Evolutionary conservation across 805 yeast species (phyloP).

Genomic region (Pachysolen tannophilus): DNA sequence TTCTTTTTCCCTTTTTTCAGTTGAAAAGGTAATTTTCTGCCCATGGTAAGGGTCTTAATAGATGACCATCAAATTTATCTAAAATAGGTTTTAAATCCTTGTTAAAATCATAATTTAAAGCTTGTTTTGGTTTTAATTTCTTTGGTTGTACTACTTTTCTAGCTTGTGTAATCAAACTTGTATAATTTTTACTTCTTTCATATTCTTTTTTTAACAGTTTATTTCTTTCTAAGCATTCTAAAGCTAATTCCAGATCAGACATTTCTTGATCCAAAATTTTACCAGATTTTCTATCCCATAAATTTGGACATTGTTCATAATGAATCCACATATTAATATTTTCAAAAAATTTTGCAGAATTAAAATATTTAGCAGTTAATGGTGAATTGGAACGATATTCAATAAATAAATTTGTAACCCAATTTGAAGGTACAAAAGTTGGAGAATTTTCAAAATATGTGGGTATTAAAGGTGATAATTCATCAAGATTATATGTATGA

Average conservation of each 20-base stretch:
- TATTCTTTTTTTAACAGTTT: too few relatives aligned
- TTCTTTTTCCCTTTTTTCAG: too few relatives aligned
- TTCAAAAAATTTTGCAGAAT: slow-evolving; percentile 4
- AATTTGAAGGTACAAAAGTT: slow-evolving; percentile 7
- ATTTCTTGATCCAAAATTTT: background rate
- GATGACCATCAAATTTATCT: background rate
- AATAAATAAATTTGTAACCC: slow-evolving; percentile 2
- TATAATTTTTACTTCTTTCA: too few relatives aligned
- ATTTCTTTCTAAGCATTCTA: slow-evolving; percentile 1
- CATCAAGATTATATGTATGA: slow-evolving; percentile 19
- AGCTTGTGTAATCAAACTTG: too few relatives aligned
- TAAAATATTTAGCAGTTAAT: background rate
- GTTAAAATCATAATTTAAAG: slow-evolving; percentile 3
- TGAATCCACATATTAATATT: slow-evolving; percentile 1
- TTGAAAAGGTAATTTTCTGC: too few relatives aligned
- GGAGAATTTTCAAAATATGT: slow-evolving; percentile 31
- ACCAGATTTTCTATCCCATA: slow-evolving; percentile 1
- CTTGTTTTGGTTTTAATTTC: too few relatives aligned
- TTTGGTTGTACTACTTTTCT: too few relatives aligned
- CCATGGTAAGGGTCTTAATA: too few relatives aligned
- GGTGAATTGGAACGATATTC: slow-evolving; percentile 6
- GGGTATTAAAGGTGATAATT: slow-evolving; percentile 35
- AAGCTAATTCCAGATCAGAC: slow-evolving; percentile 2
- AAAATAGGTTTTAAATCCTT: slow-evolving; percentile 1
- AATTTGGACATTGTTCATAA: slow-evolving; percentile 3